phyloP scores from a whole-genome alignment of 1,284 basidiomycete genomes.

The Sutorius eximius region DNA sequence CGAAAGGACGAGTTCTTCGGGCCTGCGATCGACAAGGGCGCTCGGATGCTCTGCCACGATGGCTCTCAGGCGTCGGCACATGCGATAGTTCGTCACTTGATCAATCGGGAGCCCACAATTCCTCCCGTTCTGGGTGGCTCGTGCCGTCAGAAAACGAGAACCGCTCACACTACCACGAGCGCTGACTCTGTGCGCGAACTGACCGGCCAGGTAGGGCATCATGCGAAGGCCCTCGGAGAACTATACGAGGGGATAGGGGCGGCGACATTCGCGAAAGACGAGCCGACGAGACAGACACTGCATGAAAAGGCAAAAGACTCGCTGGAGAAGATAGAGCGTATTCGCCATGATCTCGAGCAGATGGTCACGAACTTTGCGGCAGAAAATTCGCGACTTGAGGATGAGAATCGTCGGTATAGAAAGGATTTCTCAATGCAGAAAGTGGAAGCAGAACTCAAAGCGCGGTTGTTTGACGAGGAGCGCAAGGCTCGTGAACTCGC shows the following conservation, averaged over 20 bases:
- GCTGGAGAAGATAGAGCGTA: constrained; percentile 23
- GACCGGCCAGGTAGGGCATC: constrained; percentile 29
- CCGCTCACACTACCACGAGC: constrained; percentile 32
- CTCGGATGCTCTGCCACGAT: constrained; percentile 37
- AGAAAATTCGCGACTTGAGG: constrained; percentile 31
- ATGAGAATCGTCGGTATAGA: constrained; percentile 19
- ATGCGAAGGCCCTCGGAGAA: constrained; percentile 29
- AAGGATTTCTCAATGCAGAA: constrained; percentile 6
- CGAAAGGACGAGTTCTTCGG: constrained; percentile 37
- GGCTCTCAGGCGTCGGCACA: constrained; percentile 33
- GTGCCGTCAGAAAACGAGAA: constrained; percentile 28
- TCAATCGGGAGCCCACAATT: constrained; percentile 25
- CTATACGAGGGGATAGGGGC: constrained; percentile 34
- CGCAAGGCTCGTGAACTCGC: constrained; percentile 12
- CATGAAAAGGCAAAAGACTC: constrained; percentile 33
- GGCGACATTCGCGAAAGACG: constrained; percentile 31
- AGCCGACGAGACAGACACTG: constrained; percentile 28
- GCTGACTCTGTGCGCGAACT: constrained; percentile 32
- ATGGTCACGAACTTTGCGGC: constrained; percentile 28
- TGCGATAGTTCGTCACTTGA: constrained; percentile 32
- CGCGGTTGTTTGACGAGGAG: constrained; percentile 12
- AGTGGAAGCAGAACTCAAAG: constrained; percentile 13
- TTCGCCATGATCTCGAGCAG: constrained; percentile 28
- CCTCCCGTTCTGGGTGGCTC: constrained; percentile 35
- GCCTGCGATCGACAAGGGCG: constrained; percentile 39